phyloP scores from a whole-genome alignment of 1,139 yeast genomes.

The Spathaspora jeffriesii region DNA sequence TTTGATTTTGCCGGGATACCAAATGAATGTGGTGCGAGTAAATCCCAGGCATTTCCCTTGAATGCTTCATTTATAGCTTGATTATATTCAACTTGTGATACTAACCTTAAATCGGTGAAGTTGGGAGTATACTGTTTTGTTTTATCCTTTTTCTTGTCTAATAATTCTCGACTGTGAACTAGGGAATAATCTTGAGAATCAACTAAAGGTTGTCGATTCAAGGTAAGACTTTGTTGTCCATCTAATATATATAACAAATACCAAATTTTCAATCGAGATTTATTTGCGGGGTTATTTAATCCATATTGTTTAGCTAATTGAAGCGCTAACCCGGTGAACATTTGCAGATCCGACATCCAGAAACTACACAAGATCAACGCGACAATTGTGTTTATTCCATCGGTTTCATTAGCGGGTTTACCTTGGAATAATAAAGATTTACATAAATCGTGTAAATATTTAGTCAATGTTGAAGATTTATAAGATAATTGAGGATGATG shows the following conservation, averaged over 20 bases:
- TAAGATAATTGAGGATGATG: constrained; percentile 51
- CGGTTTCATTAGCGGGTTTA: constrained; percentile 42
- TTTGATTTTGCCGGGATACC: constrained; percentile 72
- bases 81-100: constrained; percentile 72
- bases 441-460: constrained; percentile 46
- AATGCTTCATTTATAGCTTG: constrained; percentile 65
- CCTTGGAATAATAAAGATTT: constrained; percentile 45
- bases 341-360: constrained; percentile 66
- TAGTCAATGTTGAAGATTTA: constrained; percentile 39
- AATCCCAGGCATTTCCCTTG: constrained; percentile 62
- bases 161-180: constrained; percentile 36
- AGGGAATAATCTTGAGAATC: constrained; percentile 47
- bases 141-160: constrained; percentile 15
- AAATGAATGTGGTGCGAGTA: constrained; percentile 58
- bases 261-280: constrained; percentile 62
- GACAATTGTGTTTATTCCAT: constrained; percentile 60
- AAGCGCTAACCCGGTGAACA: constrained; percentile 68
- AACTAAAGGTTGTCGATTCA: constrained; percentile 57
- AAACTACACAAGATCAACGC: constrained; percentile 68
- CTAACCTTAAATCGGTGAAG: constrained; percentile 59
- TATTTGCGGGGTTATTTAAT: constrained; percentile 40
- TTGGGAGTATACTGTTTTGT: constrained; percentile 9
- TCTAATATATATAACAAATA: constrained; percentile 66
- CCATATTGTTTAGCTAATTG: constrained; percentile 63
- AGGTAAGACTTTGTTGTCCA: constrained; percentile 68